Percentiles rank a stretch among this genome's conserved stretches.
phyloP scores from a whole-genome alignment of 116 monocot species.

The Cymodocea nodosa region DNA sequence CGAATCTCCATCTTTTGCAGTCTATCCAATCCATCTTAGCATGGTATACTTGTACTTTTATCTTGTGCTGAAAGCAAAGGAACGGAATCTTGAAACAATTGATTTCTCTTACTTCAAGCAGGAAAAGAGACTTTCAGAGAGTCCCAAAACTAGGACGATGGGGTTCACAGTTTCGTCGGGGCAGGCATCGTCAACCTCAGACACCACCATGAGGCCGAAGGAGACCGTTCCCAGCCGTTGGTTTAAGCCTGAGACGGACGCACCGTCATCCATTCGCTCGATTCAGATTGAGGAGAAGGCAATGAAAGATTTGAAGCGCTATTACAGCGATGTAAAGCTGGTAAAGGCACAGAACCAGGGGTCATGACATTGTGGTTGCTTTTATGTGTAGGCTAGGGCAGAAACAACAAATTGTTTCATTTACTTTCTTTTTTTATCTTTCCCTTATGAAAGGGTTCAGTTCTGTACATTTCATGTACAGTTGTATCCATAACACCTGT shows the following conservation, averaged over 20 bases:
- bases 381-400: background rate
- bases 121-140: slow-evolving; percentile 77
- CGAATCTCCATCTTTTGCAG: no score
- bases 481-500: background rate
- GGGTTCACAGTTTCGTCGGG: slow-evolving; percentile 44
- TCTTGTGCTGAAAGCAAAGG: background rate
- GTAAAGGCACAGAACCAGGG: slow-evolving; percentile 40
- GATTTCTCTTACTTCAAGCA: slow-evolving; percentile 16
- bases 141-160: slow-evolving; percentile 59
- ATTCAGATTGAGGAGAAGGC: slow-evolving; percentile 97
- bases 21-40: no score
- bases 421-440: background rate
- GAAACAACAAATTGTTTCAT: background rate
- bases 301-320: slow-evolving; percentile 87
- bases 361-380: slow-evolving; percentile 16
- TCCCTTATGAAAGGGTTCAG: background rate
- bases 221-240: slow-evolving; percentile 59
- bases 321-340: slow-evolving; percentile 78
- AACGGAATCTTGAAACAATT: background rate
- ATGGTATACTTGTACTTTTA: no score
- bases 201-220: slow-evolving; percentile 18
- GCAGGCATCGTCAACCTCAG: slow-evolving; percentile 26
- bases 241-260: slow-evolving; percentile 88
- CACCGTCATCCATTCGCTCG: slow-evolving; percentile 82
- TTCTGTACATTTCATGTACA: slow-evolving; percentile 6